Percentiles rank a stretch among this genome's conserved stretches.
phyloP scores from a whole-genome alignment of 164 flowering plant species.

The Vitis rotundifolia region DNA sequence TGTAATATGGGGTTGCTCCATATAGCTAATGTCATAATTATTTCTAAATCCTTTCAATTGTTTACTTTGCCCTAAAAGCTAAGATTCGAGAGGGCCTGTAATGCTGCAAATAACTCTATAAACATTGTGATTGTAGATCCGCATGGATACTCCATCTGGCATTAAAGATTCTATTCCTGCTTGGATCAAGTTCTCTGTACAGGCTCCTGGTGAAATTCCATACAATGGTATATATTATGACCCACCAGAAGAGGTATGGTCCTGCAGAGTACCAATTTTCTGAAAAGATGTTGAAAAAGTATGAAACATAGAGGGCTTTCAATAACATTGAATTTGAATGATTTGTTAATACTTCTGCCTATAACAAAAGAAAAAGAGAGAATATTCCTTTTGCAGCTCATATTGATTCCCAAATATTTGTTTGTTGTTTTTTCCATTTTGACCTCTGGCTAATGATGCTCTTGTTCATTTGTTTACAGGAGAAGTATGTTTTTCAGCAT shows the following conservation, averaged over 20 bases:
- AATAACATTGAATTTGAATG: too few species aligned
- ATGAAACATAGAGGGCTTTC: too few species aligned
- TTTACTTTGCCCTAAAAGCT: too few species aligned
- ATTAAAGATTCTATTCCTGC: conserved; percentile 96
- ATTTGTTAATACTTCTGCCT: too few species aligned
- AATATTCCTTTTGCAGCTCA: too few species aligned
- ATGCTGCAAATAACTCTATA: neutral
- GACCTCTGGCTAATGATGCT: conserved; percentile 3
- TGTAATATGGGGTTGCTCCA: too few species aligned
- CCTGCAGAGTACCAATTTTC: neutral
- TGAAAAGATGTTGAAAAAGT: neutral
- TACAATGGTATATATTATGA: conserved; percentile 95
- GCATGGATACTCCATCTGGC: conserved; percentile 95
- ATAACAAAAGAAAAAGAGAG: too few species aligned
- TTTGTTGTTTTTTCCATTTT: neutral
- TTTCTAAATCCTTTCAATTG: too few species aligned
- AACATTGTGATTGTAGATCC: conserved; percentile 54
- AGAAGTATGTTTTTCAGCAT: conserved; percentile 79
- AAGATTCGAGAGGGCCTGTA: neutral
- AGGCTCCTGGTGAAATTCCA: conserved; percentile 97
- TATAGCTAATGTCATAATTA: too few species aligned
- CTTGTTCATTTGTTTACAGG: conserved; percentile 42
- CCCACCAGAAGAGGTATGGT: conserved; percentile 89
- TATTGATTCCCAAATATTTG: too few species aligned
- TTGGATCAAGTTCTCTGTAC: conserved; percentile 96